Base-by-base conservation (phyloP, 139 green algal species). In the Prasinococcaceae sp. region DNA sequence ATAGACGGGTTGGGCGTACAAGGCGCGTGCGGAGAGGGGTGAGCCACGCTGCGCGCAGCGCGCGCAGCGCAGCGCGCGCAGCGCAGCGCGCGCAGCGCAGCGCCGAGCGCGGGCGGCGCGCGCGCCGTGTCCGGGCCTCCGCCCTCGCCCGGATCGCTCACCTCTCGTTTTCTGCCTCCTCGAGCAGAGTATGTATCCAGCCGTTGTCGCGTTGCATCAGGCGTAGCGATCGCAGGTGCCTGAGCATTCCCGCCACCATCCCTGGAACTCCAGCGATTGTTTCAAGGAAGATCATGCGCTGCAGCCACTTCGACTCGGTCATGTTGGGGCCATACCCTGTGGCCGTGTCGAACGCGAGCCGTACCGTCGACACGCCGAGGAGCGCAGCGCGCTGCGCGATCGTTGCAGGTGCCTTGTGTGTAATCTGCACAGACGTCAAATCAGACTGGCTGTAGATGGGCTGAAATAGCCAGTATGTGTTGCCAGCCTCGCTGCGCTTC, bases 141-240 rank as follows among this genome's bases (percentile, higher is more conserved):
- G 26, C 8, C 9, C 19, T 17, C 8, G 23, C 16, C 9, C 39
- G 26, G 27, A n/a, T n/a, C n/a, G n/a, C n/a, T n/a, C n/a, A n/a
- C n/a, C 60, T 79, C 74, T 96, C 88, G 56, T 96, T 96, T 66
- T 95, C 86, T 1, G 84, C 84, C 66, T 97, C 89, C 50, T 94
- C 84, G 29, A 97, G 75, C 49, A 97, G 74, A 0, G 85, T 92
- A 73, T 88, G 76, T 68, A 97, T 96, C 84, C 85, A 92, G 28
- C 74, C 83, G 52, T 81, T 43, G 66, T 90, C 84, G 10, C 77
- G 66, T 49, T 72, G 46, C 78, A 96, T 86, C 30, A 29, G 53
- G 23, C 88, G 68, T 50, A 97, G 76, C 4, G 55, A 80, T 23
- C 61, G 55, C 53, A 97, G 64, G 75, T 97, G 89, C 10, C 90